Conservation (phyloP, 345 rosid species). For the Erucastrum elatum region DNA sequence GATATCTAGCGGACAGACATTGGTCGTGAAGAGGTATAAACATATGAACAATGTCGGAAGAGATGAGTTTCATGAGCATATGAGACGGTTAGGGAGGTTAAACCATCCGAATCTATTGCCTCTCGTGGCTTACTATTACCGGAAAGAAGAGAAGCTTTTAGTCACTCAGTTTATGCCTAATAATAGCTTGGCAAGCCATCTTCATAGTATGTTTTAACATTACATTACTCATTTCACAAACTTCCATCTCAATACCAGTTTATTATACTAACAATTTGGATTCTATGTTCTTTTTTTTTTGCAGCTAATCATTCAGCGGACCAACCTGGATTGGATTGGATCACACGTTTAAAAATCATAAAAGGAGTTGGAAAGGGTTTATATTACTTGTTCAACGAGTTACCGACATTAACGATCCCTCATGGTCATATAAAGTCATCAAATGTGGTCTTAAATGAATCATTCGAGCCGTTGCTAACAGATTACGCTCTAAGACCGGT, state of each 20-base stretch:
- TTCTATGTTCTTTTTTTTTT: not conserved
- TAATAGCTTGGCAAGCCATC: constrained; percentile 67
- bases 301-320: constrained; percentile 50
- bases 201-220: constrained; percentile 52
- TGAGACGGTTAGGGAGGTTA: constrained; percentile 63
- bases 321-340: constrained; percentile 59
- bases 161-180: constrained; percentile 49
- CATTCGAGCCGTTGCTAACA: constrained; percentile 53
- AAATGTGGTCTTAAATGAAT: constrained; percentile 57
- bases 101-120: constrained; percentile 59
- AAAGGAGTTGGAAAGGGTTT: constrained; percentile 63
- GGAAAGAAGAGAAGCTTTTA: constrained; percentile 70
- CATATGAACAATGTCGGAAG: constrained; percentile 68
- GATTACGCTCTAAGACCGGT: constrained; percentile 66
- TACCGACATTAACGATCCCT: constrained; percentile 54
- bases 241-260: not conserved
- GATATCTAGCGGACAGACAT: constrained; percentile 36
- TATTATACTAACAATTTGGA: not conserved
- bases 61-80: constrained; percentile 73
- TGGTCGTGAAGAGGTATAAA: constrained; percentile 79
- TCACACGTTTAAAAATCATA: constrained; percentile 54
- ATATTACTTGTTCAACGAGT: constrained; percentile 52
- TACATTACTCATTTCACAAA: not conserved
- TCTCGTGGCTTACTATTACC: constrained; percentile 57
- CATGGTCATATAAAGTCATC: constrained; percentile 82